Conservation (phyloP, 345 rosid genomes). For the Triadica sebifera region DNA sequence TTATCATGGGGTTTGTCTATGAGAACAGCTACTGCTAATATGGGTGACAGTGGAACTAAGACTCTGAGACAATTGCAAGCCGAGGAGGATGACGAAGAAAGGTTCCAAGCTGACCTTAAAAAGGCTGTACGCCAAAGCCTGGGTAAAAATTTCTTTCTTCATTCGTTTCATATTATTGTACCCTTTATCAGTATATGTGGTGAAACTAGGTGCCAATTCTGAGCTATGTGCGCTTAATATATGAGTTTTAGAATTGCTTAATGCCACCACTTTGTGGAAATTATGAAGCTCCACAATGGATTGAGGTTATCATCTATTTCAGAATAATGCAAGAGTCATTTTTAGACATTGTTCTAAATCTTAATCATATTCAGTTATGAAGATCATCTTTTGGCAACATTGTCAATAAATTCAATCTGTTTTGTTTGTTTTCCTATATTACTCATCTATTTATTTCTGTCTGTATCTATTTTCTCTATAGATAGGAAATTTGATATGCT, state of each 20-base stretch:
- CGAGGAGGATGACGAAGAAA: constrained; percentile 88
- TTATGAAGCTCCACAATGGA: not conserved
- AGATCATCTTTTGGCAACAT: not conserved
- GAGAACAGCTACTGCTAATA: constrained; percentile 27
- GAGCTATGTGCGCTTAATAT: constrained; percentile 1
- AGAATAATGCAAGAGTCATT: not conserved
- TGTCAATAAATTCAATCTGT: not conserved
- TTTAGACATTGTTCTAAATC: not conserved
- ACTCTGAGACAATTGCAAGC: constrained; percentile 72
- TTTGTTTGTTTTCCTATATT: not conserved
- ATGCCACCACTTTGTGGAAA: constrained; percentile 1
- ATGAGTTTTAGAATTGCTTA: not conserved
- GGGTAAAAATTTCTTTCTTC: constrained; percentile 44
- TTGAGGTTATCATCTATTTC: not conserved
- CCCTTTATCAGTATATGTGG: constrained; percentile 2
- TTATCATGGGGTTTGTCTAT: constrained; percentile 15
- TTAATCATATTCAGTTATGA: no score
- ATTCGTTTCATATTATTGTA: constrained; percentile 3
- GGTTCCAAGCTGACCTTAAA: constrained; percentile 89
- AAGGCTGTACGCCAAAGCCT: constrained; percentile 86
- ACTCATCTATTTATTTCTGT: not conserved
- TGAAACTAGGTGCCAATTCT: not conserved
- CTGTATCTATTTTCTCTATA: no score
- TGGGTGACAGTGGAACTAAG: constrained; percentile 53
- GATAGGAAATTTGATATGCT: not conserved